Conservation (phyloP, 306 rosid genomes). For the Inga oerstediana region DNA sequence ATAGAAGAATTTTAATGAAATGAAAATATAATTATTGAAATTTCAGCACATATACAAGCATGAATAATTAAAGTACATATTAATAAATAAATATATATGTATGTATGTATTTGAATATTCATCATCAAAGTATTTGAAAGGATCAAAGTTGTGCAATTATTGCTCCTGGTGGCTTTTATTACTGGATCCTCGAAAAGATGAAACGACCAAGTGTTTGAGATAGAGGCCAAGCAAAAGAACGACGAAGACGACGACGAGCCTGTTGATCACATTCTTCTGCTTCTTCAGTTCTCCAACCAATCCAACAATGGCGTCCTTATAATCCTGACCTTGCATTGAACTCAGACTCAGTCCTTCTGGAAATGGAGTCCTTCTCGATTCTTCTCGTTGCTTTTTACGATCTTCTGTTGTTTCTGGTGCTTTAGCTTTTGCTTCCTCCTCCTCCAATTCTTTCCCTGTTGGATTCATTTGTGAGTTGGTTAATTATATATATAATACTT, state of each 20-base stretch:
- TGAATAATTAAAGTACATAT: too few species aligned
- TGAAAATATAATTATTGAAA: too few species aligned
- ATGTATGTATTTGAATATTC: too few species aligned
- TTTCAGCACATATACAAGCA: background rate
- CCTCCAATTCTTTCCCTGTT: background rate
- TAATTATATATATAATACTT: background rate
- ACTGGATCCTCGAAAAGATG: constrained; percentile 24
- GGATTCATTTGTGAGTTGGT: background rate
- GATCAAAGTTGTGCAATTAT: background rate
- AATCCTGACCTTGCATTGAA: background rate
- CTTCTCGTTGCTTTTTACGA: background rate
- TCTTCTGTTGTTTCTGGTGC: background rate
- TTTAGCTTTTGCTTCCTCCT: background rate
- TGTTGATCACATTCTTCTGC: constrained; percentile 30
- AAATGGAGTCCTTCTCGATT: background rate
- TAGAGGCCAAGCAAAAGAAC: constrained; percentile 35
- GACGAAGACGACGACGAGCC: constrained; percentile 30
- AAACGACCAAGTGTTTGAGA: constrained; percentile 18
- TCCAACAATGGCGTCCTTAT: constrained; percentile 8
- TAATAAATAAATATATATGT: too few species aligned
- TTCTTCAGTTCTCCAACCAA: constrained; percentile 18
- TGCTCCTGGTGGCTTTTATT: background rate
- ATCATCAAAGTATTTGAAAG: background rate
- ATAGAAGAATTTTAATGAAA: background rate
- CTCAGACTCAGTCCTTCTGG: background rate